phyloP scores from a whole-genome alignment of 2,329 filamentous ascomycete genomes.

The Ophiocordyceps polyrhachis-furcata region DNA sequence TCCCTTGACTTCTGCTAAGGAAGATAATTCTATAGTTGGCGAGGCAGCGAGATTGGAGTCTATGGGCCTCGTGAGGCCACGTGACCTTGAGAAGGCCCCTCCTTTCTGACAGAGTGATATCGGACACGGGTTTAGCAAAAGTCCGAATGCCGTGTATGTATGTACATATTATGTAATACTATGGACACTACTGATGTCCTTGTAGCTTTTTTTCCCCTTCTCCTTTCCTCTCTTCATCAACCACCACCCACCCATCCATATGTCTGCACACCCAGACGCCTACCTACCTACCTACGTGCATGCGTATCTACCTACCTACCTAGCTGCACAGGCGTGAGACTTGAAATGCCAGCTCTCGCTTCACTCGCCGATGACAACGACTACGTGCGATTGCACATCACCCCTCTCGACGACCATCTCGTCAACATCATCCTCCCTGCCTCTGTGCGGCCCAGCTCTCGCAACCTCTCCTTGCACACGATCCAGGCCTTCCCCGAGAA shows the following conservation, averaged over 20 bases:
- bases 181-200: background rate
- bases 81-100: too few species aligned
- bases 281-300: too few species aligned
- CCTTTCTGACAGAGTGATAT: too few species aligned
- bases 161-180: too few species aligned
- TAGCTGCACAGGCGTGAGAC: too few species aligned
- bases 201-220: background rate
- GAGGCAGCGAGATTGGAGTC: too few species aligned
- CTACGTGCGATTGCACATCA: slow-evolving; percentile 52
- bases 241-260: background rate
- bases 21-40: too few species aligned
- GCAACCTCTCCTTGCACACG: slow-evolving; percentile 73
- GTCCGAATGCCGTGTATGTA: background rate
- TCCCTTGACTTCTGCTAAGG: too few species aligned
- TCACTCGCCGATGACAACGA: slow-evolving; percentile 5
- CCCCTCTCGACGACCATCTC: slow-evolving; percentile 62
- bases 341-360: slow-evolving; percentile 4
- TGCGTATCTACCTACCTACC: too few species aligned
- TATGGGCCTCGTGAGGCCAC: too few species aligned
- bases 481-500: slow-evolving; percentile 79
- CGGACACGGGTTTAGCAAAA: background rate
- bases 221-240: too few species aligned
- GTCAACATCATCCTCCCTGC: slow-evolving; percentile 53
- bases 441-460: slow-evolving; percentile 44
- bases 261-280: background rate